A percentile compares a stretch with the other conserved stretches of the same genome.
These are phyloP conservation scores for Metrosideros polymorpha DNA, from an alignment of 441 rosid genomes.

Conservation along the genomic window DNA sequence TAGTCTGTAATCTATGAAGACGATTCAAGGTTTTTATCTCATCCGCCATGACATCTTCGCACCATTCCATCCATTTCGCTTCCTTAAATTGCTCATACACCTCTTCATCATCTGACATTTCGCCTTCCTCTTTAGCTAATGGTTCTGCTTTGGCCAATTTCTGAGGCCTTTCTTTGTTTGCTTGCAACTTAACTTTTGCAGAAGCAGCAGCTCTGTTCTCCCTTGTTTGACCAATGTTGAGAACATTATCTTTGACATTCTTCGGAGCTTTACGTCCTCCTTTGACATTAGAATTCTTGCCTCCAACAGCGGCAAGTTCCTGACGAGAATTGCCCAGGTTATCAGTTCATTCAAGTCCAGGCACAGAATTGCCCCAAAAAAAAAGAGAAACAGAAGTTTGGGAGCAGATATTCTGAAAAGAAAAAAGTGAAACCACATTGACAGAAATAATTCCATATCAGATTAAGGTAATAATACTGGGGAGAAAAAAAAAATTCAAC, in stretches of 20 bases:
- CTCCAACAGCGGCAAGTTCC: conserved; percentile 85
- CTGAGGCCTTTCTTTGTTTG: conserved; percentile 41
- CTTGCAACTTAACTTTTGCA: conserved; percentile 22
- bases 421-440: not conserved
- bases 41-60: conserved; percentile 81
- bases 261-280: conserved; percentile 63
- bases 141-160: conserved; percentile 61
- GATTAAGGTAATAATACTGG: not conserved
- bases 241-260: conserved; percentile 48
- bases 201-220: conserved; percentile 50
- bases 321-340: conserved; percentile 7
- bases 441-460: not conserved
- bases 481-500: not conserved
- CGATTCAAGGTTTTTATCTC: conserved; percentile 81
- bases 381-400: not conserved
- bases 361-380: not conserved
- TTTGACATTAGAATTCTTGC: conserved; percentile 53
- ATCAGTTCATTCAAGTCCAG: not conserved
- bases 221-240: conserved; percentile 30
- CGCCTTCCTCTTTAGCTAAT: conserved; percentile 93
- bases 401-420: not conserved
- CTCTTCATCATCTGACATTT: conserved; percentile 95
- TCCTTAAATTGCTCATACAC: conserved; percentile 93
- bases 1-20: conserved; percentile 80
- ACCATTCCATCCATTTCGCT: conserved; percentile 99